A percentile compares a stretch with the other conserved stretches of the same genome.
Conservation (phyloP, 257 asterid genomes). For the Solanum sparsipilum region DNA sequence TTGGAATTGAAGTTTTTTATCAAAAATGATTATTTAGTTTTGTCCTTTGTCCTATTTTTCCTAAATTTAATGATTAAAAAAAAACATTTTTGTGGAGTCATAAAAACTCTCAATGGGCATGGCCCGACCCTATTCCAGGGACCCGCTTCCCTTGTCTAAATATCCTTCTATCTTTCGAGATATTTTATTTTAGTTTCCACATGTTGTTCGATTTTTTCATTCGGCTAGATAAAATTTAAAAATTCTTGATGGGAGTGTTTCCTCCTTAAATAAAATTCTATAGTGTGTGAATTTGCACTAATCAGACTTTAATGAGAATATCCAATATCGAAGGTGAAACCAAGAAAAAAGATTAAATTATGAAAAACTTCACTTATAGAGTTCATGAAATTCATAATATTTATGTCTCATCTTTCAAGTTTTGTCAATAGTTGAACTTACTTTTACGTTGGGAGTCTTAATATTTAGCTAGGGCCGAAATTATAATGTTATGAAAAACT, state of each 20-base stretch:
- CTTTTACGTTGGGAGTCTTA: background rate
- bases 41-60: background rate
- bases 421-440: background rate
- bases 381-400: background rate
- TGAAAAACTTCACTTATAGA: background rate
- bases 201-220: background rate
- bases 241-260: accelerated
- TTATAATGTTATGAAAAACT: background rate
- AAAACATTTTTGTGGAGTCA: background rate
- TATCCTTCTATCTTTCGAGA: background rate
- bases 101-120: background rate
- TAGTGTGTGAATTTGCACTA: background rate
- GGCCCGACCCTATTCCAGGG: too few species aligned
- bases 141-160: too few species aligned
- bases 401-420: background rate
- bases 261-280: background rate
- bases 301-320: too few species aligned
- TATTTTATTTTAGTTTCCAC: background rate
- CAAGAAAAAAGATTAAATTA: too few species aligned
- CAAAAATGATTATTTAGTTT: background rate
- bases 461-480: background rate
- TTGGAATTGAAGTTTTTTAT: background rate
- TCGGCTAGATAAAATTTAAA: background rate
- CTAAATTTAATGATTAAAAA: background rate
- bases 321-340: too few species aligned